Evolutionary conservation across 2,329 filamentous ascomycete species (phyloP), one percentile per base, ranked within the genome.

Genomic region (Emmonsia crescens): DNA sequence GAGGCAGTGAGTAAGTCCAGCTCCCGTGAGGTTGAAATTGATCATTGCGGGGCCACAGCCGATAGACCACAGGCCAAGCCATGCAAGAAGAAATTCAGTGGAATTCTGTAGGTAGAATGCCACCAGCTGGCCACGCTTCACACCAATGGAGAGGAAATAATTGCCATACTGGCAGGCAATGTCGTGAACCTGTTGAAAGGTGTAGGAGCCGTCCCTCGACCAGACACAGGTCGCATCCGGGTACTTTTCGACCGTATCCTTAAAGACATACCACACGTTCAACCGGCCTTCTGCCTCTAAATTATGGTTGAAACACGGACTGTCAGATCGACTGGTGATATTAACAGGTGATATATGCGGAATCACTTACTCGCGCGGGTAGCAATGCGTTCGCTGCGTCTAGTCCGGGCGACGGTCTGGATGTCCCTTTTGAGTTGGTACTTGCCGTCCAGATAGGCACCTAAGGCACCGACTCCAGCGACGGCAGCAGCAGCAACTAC

Each of bases 31-130:
- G 68, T 89, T 86, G 70, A 86, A 84, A 70, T 90, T 90, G 70
- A 90, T 86, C 73, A 88, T 81, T 0, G 87, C 86, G 0, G 87
- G 87, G 0, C 85, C 85, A 16, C 84, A 84, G 3, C 87, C 87
- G 61, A 89, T 82, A 10, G 83, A 80, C 79, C 83, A 82, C 2
- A 86, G 74, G 0, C 82, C 87, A 48, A 89, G 69, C 83, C 86
- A 87, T 2, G 81, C 80, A 57, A 88, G 83, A 9, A 87, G 68
- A 66, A 89, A 89, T 61, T 89, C 85, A 0, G 84, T 80, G 16
- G 83, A 82, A 71, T 89, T 90, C 67, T 79, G 80, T 72, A 89
- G 82, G 72, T 86, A 88, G 63, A 89, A 78, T 3, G 80, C 83
- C 0, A 89, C 85, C 1, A 88, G 75, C 40, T 88, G 80, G 3